Evolutionary conservation across 208 protist genomes (phyloP).

Genomic region (Crithidia mellificae): DNA sequence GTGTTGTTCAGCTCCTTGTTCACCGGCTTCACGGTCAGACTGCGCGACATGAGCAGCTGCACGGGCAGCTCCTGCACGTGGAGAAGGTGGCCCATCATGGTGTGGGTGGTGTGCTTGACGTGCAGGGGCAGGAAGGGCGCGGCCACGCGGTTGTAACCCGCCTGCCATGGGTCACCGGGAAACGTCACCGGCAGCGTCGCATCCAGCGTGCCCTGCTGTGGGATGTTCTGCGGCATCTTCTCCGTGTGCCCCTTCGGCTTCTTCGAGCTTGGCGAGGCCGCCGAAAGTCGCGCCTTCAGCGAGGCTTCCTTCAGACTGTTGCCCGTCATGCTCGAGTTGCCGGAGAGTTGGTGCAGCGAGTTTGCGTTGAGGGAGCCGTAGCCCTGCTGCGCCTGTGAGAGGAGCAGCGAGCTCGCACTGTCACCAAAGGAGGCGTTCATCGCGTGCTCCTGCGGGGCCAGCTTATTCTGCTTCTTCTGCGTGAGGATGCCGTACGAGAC

Average conservation of each 20-base stretch:
- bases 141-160: slow-evolving; percentile 68
- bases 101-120: slow-evolving; percentile 39
- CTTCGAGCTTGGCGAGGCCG: slow-evolving; percentile 2
- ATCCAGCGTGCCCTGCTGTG: slow-evolving; percentile 34
- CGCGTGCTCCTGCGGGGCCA: slow-evolving; percentile 46
- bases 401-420: slow-evolving; percentile 49
- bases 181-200: slow-evolving; percentile 21
- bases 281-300: background rate
- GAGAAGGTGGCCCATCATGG: slow-evolving; percentile 60
- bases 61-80: slow-evolving; percentile 57
- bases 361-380: slow-evolving; percentile 86
- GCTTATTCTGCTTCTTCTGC: slow-evolving; percentile 62
- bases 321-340: slow-evolving; percentile 48
- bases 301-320: slow-evolving; percentile 33
- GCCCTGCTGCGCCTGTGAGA: slow-evolving; percentile 65
- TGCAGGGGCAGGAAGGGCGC: slow-evolving; percentile 64
- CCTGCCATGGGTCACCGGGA: slow-evolving; percentile 55
- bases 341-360: slow-evolving; percentile 68
- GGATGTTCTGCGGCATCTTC: slow-evolving; percentile 40
- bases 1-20: slow-evolving; percentile 25
- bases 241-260: slow-evolving; percentile 25
- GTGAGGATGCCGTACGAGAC: slow-evolving; percentile 76
- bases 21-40: slow-evolving; percentile 37
- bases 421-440: slow-evolving; percentile 46
- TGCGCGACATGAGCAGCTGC: slow-evolving; percentile 40